phyloP scores from a whole-genome alignment of 2,329 filamentous ascomycete species.

The Byssochlamys sp. region DNA sequence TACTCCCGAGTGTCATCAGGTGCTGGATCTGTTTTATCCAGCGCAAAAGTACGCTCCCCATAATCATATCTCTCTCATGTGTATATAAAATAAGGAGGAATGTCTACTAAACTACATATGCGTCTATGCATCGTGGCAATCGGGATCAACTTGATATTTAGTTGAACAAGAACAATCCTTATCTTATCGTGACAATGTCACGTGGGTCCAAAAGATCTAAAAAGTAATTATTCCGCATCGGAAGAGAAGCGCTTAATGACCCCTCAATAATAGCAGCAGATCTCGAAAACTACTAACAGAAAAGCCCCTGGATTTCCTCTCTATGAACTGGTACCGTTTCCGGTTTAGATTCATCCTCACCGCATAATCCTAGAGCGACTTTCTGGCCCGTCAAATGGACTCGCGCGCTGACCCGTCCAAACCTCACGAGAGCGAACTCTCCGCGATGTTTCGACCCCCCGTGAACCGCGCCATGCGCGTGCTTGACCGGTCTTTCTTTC shows the following conservation, averaged over 20 bases:
- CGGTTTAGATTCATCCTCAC: background rate
- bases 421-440: slow-evolving; percentile 15
- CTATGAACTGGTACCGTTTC: background rate
- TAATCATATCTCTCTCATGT: too few species aligned
- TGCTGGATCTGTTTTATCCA: too few species aligned
- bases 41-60: too few species aligned
- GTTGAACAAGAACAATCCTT: background rate
- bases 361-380: background rate
- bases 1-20: too few species aligned
- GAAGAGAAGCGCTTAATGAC: background rate
- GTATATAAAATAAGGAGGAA: too few species aligned
- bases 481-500: slow-evolving; percentile 76
- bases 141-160: background rate
- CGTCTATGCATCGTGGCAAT: too few species aligned
- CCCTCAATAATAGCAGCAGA: background rate
- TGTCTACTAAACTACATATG: too few species aligned
- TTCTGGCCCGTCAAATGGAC: slow-evolving; percentile 12
- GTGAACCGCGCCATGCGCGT: slow-evolving; percentile 67
- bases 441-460: slow-evolving; percentile 63
- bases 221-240: background rate
- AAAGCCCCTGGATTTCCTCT: background rate
- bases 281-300: background rate
- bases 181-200: background rate
- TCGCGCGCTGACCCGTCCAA: background rate
- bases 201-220: background rate